These are phyloP conservation scores for Chaetomium strumarium DNA, from an alignment of 2,329 filamentous ascomycete species.

Conservation along the genomic window DNA sequence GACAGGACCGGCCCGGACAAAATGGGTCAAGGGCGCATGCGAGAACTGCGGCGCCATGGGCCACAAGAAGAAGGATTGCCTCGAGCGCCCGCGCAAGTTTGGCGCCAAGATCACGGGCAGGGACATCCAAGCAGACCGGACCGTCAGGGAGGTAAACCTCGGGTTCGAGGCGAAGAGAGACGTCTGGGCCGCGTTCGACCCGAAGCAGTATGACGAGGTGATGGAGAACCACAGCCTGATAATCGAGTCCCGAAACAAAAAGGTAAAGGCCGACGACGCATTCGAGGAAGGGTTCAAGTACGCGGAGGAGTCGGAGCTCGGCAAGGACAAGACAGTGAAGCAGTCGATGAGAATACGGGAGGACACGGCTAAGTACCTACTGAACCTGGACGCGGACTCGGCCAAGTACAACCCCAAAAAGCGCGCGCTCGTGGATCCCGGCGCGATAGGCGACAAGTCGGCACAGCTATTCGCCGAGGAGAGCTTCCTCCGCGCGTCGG, in stretches of 20 bases:
- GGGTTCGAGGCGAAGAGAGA: conserved; percentile 98
- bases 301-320: conserved; percentile 95
- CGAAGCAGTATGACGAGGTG: conserved; percentile 78
- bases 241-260: conserved; percentile 62
- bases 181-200: conserved; percentile 96
- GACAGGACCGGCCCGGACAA: conserved; percentile 80
- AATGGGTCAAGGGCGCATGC: conserved; percentile 95
- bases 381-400: conserved; percentile 92
- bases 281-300: conserved; percentile 65
- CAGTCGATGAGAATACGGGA: conserved; percentile 81
- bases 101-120: conserved; percentile 89
- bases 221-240: conserved; percentile 84
- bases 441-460: conserved; percentile 72
- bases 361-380: conserved; percentile 92
- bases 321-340: conserved; percentile 81
- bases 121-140: conserved; percentile 89
- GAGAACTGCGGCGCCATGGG: conserved; percentile 98
- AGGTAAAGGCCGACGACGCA: conserved; percentile 45
- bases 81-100: conserved; percentile 79
- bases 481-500: conserved; percentile 80
- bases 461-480: conserved; percentile 85
- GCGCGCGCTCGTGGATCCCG: conserved; percentile 79
- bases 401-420: conserved; percentile 98
- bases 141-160: conserved; percentile 75
- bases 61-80: conserved; percentile 90